Evolutionary conservation across 345 rosid species (phyloP).

Genomic region (Turritis glabra): DNA sequence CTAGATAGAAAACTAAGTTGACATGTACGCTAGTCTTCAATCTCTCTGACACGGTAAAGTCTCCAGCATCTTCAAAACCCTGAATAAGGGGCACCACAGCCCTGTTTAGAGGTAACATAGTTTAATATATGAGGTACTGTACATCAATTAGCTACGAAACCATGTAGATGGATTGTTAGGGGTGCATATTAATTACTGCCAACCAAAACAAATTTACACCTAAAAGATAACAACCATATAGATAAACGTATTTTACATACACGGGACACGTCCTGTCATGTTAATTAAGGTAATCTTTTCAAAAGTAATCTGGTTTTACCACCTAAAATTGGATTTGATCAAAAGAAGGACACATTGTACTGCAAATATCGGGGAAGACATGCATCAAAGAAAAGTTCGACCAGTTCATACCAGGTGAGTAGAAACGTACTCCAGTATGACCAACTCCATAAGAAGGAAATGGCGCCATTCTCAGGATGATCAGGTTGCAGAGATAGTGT

Average conservation of each 20-base stretch:
- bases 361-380: background rate
- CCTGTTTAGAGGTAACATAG: conserved; percentile 80
- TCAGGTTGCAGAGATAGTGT: conserved; percentile 51
- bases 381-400: background rate
- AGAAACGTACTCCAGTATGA: conserved; percentile 97
- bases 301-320: conserved; percentile 2
- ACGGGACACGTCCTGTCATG: background rate
- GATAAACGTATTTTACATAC: background rate
- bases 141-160: conserved; percentile 38
- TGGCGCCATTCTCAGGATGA: conserved; percentile 55
- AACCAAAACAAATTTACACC: background rate
- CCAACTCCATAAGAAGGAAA: conserved; percentile 97
- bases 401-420: conserved; percentile 81
- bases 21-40: conserved; percentile 89
- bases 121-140: conserved; percentile 47
- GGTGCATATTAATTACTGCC: background rate
- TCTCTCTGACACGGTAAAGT: conserved; percentile 84
- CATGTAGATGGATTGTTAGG: background rate
- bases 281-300: background rate
- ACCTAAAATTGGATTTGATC: background rate
- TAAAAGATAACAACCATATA: background rate
- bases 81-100: conserved; percentile 98
- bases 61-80: conserved; percentile 99
- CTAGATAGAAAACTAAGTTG: conserved; percentile 87
- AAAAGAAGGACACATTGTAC: background rate